Percentiles rank a stretch among this genome's conserved stretches.
Evolutionary conservation across 1,284 basidiomycete species (phyloP).

Genomic region (Phellinidium pouzarii): DNA sequence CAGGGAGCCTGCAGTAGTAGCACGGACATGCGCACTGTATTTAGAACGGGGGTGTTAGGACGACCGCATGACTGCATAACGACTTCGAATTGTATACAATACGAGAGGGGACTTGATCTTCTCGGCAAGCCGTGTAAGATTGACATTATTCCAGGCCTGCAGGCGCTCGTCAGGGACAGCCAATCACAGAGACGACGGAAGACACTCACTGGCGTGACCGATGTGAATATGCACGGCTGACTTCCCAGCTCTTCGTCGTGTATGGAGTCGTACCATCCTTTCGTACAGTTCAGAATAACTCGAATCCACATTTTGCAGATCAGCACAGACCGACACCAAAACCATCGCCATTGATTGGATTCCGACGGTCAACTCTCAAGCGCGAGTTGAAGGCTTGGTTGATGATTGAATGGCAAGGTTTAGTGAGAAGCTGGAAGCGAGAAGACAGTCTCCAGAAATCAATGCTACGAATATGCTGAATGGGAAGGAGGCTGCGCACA

Average conservation of each 20-base stretch:
- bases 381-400: conserved; percentile 93
- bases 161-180: conserved; percentile 10
- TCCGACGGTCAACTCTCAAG: conserved; percentile 69
- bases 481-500: conserved; percentile 34
- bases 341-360: conserved; percentile 93
- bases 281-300: neutral
- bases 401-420: conserved; percentile 92
- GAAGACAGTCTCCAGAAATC: conserved; percentile 18
- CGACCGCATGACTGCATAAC: neutral
- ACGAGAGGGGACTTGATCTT: conserved; percentile 93
- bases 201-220: conserved; percentile 76
- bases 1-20: conserved; percentile 78
- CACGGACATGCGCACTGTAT: conserved; percentile 79
- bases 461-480: neutral
- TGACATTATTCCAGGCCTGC: conserved; percentile 92
- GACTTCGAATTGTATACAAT: conserved; percentile 51
- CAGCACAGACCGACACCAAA: conserved; percentile 84
- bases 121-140: conserved; percentile 83
- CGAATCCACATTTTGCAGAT: neutral
- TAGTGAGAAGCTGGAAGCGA: conserved; percentile 64
- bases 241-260: conserved; percentile 76
- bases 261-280: conserved; percentile 81
- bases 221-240: conserved; percentile 93
- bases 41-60: conserved; percentile 2
- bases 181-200: neutral